Base-by-base conservation (phyloP, 768 basidiomycete genomes). In the Lyophyllum semitale region DNA sequence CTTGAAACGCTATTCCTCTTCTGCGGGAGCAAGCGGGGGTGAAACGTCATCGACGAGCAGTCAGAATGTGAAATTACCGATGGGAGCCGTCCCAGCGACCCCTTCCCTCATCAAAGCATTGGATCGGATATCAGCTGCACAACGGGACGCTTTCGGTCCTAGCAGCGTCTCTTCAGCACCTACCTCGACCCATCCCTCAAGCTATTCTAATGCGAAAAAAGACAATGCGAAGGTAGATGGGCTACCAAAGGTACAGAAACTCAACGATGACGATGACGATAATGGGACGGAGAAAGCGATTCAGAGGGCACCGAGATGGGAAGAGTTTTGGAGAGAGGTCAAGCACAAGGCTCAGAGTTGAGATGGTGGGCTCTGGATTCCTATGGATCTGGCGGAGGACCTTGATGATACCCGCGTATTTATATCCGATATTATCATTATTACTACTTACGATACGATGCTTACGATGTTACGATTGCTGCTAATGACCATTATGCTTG, bases 51-150 rank as follows among this genome's bases (percentile, higher is more conserved):
- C 43, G 9, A 40, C n/a, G 12, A 32, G 38, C 30, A 46, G 52
- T 30, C 41, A 20, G 15, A 43, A 32, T 25, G 41, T 26, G 13
- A 33, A 42, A 18, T 45, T 52, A 17, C 63, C 63, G 18, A 20
- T 59, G 20, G 65, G 68, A 25, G 68, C 83, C 1, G 79, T 87
- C 1, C 83, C 84, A 4, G 80, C 82, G 22, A 88, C 87, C 2
- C 85, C 86, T 0, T 87, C 86, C 2, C 73, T 87, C 29, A 80
- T 87, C 55, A 76, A 76, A 33, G 87, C 85, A 1, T 68, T 88
- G n/a, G 82, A 86, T 59, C 77, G 85, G 26, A 75, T 88, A 48
- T 72, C 77, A 11, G 69, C 71, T 15, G 86, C 85, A 3, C 85
- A 87, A 61, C 73, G 71, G 52, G 76, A 78, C 20, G 82, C 77